Conservation (phyloP, 2,329 filamentous ascomycete genomes). For the Aspergillus luchuensis region DNA sequence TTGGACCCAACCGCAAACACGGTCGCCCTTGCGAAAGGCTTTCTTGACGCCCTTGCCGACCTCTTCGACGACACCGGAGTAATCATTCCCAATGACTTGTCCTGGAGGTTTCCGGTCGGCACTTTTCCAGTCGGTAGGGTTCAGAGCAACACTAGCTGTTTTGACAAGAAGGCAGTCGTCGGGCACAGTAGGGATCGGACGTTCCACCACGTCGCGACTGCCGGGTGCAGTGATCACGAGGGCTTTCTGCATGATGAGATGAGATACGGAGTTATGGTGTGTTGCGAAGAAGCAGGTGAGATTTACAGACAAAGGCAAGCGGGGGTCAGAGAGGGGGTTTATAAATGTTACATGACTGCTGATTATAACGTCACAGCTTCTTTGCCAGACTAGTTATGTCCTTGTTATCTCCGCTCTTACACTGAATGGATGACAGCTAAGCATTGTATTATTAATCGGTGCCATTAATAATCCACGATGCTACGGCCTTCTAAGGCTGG, state of each 20-base stretch:
- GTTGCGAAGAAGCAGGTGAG: neutral
- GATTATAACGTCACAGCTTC: neutral
- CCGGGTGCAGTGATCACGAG: neutral
- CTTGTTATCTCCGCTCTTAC: too few relatives aligned
- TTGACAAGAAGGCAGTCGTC: constrained; percentile 1
- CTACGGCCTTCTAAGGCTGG: too few relatives aligned
- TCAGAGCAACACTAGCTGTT: constrained; percentile 6
- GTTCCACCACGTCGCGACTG: neutral
- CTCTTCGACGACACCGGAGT: constrained; percentile 3
- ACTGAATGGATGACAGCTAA: too few relatives aligned
- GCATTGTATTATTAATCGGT: too few relatives aligned
- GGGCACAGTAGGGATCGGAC: neutral
- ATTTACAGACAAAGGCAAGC: neutral
- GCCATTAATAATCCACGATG: too few relatives aligned
- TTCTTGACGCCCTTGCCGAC: constrained; percentile 52
- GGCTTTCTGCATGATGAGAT: neutral
- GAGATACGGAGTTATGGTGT: too few relatives aligned
- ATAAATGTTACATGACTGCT: neutral
- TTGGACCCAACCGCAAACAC: constrained; percentile 54
- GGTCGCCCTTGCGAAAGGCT: constrained; percentile 53
- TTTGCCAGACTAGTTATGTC: too few relatives aligned
- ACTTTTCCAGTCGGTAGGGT: constrained; percentile 9
- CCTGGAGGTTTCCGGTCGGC: neutral
- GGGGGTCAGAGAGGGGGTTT: neutral
- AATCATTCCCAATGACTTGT: constrained; percentile 4